phyloP scores from a whole-genome alignment of 768 basidiomycete species.

The Mycena vulgaris region DNA sequence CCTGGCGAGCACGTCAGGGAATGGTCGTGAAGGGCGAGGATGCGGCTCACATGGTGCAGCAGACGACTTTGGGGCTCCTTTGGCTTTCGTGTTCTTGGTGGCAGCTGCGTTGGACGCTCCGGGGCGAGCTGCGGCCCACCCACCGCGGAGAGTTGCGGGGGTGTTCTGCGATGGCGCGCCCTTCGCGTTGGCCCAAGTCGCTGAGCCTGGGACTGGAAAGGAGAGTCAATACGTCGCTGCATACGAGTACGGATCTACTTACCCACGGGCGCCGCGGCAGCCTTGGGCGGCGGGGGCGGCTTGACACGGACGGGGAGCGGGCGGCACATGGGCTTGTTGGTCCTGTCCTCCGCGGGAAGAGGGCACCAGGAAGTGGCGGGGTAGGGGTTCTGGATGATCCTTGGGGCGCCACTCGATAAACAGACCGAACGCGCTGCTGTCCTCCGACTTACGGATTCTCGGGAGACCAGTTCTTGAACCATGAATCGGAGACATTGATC shows the following conservation, averaged over 20 bases:
- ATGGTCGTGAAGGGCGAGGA: too few relatives aligned
- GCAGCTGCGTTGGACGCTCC: neutral
- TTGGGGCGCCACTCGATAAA: conserved; percentile 24
- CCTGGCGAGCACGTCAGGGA: conserved; percentile 24
- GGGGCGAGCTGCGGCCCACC: conserved; percentile 39
- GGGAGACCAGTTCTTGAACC: conserved; percentile 59
- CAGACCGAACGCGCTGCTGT: neutral
- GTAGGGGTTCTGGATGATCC: conserved; percentile 55
- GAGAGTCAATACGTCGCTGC: neutral
- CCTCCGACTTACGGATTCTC: conserved; percentile 48
- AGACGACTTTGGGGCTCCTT: conserved; percentile 12
- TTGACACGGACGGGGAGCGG: conserved; percentile 56
- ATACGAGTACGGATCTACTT: conserved; percentile 12
- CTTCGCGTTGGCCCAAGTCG: conserved; percentile 51
- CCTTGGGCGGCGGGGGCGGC: conserved; percentile 47
- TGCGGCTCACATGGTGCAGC: conserved; percentile 34
- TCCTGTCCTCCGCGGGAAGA: conserved; percentile 58
- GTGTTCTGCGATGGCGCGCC: conserved; percentile 28
- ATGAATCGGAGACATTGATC: conserved; percentile 56
- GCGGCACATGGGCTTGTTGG: conserved; percentile 61
- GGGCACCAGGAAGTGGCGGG: conserved; percentile 59
- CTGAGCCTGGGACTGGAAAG: conserved; percentile 56
- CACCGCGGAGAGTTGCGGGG: conserved; percentile 32
- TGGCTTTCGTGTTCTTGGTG: conserved; percentile 13
- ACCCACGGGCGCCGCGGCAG: conserved; percentile 45